phyloP scores from a whole-genome alignment of 768 basidiomycete genomes.

The Psilocybe cyanescens region DNA sequence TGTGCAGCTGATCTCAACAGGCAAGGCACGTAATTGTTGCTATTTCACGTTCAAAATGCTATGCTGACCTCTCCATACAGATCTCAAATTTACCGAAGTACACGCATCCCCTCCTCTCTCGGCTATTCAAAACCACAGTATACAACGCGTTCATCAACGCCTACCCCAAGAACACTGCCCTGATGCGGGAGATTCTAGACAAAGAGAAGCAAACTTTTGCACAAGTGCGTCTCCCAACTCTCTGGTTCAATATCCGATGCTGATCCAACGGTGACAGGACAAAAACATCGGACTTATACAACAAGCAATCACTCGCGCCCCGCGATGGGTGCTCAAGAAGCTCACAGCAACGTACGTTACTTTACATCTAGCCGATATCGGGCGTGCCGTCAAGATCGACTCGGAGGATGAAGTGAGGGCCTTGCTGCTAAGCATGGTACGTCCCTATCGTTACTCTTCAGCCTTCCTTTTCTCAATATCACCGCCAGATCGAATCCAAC shows the following conservation, averaged over 20 bases:
- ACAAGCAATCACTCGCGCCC: conserved; percentile 70
- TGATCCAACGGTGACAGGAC: conserved; percentile 49
- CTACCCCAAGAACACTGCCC: conserved; percentile 60
- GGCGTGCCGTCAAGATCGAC: conserved; percentile 52
- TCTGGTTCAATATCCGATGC: not conserved
- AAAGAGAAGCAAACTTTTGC: conserved; percentile 60
- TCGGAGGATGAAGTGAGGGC: conserved; percentile 57
- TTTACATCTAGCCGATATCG: conserved; percentile 75
- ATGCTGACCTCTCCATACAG: conserved; percentile 25
- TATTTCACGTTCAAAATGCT: not conserved
- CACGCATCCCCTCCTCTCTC: conserved; percentile 56
- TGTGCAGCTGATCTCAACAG: conserved; percentile 77
- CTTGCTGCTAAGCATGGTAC: conserved; percentile 76
- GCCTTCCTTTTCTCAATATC: not conserved
- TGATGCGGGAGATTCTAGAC: conserved; percentile 49
- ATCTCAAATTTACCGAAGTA: conserved; percentile 71
- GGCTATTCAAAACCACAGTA: conserved; percentile 67
- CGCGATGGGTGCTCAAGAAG: conserved; percentile 78
- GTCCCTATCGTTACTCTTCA: conserved; percentile 1
- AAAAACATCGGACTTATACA: conserved; percentile 71
- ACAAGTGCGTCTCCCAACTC: conserved; percentile 40
- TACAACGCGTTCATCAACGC: conserved; percentile 67
- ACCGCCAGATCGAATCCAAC: conserved; percentile 63
- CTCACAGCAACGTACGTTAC: conserved; percentile 86
- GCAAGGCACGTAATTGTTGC: conserved; percentile 55